Evolutionary conservation across 306 rosid species (phyloP).

Genomic region (Leucaena leucocephala): DNA sequence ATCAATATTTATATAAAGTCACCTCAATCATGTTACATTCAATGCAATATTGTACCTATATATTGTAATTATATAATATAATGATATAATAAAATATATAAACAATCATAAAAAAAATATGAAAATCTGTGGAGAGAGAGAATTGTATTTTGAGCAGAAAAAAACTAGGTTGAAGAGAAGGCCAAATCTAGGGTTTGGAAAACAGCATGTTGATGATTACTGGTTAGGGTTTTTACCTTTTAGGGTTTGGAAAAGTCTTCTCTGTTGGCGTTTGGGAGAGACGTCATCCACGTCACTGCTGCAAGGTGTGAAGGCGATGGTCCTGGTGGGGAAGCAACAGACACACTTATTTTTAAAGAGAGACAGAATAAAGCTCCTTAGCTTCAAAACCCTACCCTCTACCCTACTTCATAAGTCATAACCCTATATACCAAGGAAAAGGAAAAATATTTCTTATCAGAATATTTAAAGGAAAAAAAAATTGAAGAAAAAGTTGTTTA

Average conservation of each 20-base stretch:
- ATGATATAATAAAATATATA: background rate
- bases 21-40: no score
- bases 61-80: no score
- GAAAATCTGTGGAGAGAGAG: no score
- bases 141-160: background rate
- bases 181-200: background rate
- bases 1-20: background rate
- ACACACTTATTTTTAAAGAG: background rate
- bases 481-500: no score
- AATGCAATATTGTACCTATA: background rate
- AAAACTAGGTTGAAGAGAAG: background rate
- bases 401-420: background rate
- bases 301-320: constrained; percentile 11
- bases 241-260: constrained; percentile 19
- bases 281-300: constrained; percentile 38
- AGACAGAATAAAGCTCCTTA: constrained; percentile 20
- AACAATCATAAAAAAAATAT: no score
- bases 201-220: background rate
- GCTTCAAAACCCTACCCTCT: constrained; percentile 14
- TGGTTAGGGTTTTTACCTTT: constrained; percentile 13
- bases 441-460: background rate
- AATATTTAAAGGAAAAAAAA: no score
- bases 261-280: constrained; percentile 40
- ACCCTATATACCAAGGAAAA: constrained; percentile 22
- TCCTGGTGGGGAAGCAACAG: constrained; percentile 1